Evolutionary conservation across 306 rosid species (phyloP), one percentile per base, ranked within the genome.

Genomic region (Nissolia schottii): DNA sequence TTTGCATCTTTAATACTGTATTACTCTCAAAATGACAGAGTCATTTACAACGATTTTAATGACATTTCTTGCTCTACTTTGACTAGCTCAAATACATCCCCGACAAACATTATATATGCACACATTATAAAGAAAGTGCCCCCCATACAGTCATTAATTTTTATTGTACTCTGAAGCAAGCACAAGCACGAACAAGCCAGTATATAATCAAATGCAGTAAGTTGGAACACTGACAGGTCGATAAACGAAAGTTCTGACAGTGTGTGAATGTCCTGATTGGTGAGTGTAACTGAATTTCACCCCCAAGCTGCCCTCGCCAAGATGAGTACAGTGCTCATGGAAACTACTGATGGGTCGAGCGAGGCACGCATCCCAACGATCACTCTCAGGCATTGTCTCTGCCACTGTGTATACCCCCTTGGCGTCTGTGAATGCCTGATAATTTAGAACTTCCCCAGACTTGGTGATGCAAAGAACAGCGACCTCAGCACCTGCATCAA

Each of bases 311-410:
- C 86, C 87, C 49, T 76, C 81, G 1, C 94, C 84, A 20, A 87
- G 92, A 59, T 75, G 88, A 13, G 88, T 87, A 88, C 98, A 94
- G 57, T 79, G 90, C 70, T 87, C 88, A 28, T 94, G 98, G 83
- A 91, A 94, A 78, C 97, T 89, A 69, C 91, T 89, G 73, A 91
- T 91, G 1, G 98, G 98, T 28, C 98, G 92, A 11, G 97, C 92
- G 20, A 94, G 95, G 73, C 97, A 94, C 2, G 95, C 95, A 38
- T 94, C 98, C 97, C 97, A 94, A 4, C 98, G 89, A 69, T 91
- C 96, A 13, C 91, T 94, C 84, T 89, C 96, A 0, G 98, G 97
- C 96, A 91, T 91, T 0, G 97, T 94, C 84, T 94, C 97, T 0
- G 97, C 97, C 43, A 94, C 96, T 0, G 94, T 82, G 82, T 91